These are phyloP conservation scores for Fusarium chuoi DNA, from an alignment of 2,329 filamentous ascomycete genomes.

Conservation along the genomic window DNA sequence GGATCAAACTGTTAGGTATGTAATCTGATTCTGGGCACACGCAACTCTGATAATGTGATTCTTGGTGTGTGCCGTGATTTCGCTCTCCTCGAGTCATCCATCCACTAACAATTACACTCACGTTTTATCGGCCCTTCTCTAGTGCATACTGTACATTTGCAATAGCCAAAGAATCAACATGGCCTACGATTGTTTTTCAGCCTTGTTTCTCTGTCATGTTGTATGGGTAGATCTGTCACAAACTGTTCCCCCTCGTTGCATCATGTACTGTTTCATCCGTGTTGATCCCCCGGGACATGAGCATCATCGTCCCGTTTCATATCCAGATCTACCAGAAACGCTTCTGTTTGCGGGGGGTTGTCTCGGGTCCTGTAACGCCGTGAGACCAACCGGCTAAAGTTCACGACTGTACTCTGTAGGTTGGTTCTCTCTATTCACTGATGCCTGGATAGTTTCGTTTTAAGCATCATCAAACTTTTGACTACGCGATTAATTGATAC, in stretches of 20 bases:
- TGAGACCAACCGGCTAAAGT: neutral
- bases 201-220: slow-evolving; percentile 17
- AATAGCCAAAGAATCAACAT: neutral
- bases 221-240: slow-evolving; percentile 30
- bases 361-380: slow-evolving; percentile 21
- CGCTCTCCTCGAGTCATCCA: neutral
- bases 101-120: neutral
- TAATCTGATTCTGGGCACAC: slow-evolving; percentile 9
- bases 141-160: neutral
- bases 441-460: neutral
- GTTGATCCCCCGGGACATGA: slow-evolving; percentile 25
- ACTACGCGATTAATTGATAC: slow-evolving; percentile 7
- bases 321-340: slow-evolving; percentile 21
- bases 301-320: slow-evolving; percentile 3
- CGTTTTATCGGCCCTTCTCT: slow-evolving; percentile 31
- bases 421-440: neutral
- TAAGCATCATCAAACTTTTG: slow-evolving; percentile 6
- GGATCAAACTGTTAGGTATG: neutral
- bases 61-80: neutral
- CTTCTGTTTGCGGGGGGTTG: slow-evolving; percentile 27
- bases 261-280: slow-evolving; percentile 35
- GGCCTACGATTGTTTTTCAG: neutral
- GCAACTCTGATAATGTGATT: neutral
- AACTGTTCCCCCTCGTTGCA: slow-evolving; percentile 24
- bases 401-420: neutral